Conservation (phyloP, 1,284 basidiomycete genomes). For the Boletellus dicymbophilus region DNA sequence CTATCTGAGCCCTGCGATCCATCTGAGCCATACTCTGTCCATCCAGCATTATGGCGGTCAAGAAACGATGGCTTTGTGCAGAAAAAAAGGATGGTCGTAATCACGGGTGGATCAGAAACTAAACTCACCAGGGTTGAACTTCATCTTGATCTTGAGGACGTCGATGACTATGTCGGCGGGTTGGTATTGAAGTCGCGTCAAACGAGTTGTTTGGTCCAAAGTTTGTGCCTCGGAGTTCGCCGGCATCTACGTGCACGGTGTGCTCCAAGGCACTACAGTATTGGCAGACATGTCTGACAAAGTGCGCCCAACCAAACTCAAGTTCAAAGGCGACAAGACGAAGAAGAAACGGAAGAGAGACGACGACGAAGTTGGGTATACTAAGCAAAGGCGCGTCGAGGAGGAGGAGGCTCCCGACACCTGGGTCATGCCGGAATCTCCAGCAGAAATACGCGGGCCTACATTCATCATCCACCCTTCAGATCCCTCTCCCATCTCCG, state of each 20-base stretch:
- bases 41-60: conserved; percentile 53
- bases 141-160: conserved; percentile 76
- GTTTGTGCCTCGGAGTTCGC: conserved; percentile 33
- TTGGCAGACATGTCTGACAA: conserved; percentile 37
- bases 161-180: conserved; percentile 36
- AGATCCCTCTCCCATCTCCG: conserved; percentile 69
- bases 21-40: conserved; percentile 45
- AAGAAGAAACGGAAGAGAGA: conserved; percentile 80
- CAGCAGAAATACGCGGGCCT: conserved; percentile 78
- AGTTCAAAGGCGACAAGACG: conserved; percentile 85
- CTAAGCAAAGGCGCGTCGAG: conserved; percentile 51
- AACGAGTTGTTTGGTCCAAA: conserved; percentile 33
- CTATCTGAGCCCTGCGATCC: conserved; percentile 25
- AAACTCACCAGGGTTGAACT: conserved; percentile 78
- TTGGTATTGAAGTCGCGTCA: conserved; percentile 17
- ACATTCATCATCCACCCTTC: conserved; percentile 81
- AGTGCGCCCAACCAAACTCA: conserved; percentile 70
- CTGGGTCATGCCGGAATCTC: conserved; percentile 76
- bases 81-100: conserved; percentile 1
- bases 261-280: neutral
- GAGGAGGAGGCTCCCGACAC: conserved; percentile 68
- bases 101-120: conserved; percentile 18
- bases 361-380: conserved; percentile 43
- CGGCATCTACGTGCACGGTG: conserved; percentile 7
- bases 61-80: conserved; percentile 23